Percentiles rank a stretch among this genome's conserved stretches.
Evolutionary conservation across 2,329 filamentous ascomycete genomes (phyloP).

Genomic region (Paraphaeosphaeria minitans): DNA sequence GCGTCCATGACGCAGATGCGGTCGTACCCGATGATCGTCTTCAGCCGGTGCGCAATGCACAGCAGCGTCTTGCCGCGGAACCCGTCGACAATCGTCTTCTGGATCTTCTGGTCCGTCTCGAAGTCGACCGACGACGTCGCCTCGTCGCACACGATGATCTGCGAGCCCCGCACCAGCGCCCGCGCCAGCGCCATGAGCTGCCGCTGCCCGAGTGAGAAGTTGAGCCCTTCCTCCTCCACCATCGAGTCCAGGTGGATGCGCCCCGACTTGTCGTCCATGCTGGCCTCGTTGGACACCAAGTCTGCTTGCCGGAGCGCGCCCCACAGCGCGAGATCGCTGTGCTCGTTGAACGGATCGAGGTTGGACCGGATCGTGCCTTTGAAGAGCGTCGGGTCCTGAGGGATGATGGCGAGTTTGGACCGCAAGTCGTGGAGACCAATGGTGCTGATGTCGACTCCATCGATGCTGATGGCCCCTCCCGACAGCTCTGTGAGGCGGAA

Average conservation of each 20-base stretch:
- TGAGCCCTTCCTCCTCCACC: slow-evolving; percentile 93
- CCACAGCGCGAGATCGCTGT: slow-evolving; percentile 79
- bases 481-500: slow-evolving; percentile 69
- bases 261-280: slow-evolving; percentile 52
- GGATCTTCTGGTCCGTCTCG: slow-evolving; percentile 96
- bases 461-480: slow-evolving; percentile 55
- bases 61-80: slow-evolving; percentile 86
- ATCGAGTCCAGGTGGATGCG: slow-evolving; percentile 81
- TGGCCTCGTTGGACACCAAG: slow-evolving; percentile 61
- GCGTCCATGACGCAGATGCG: slow-evolving; percentile 96
- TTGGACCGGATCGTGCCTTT: slow-evolving; percentile 79
- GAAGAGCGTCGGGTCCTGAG: slow-evolving; percentile 84
- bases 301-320: slow-evolving; percentile 77
- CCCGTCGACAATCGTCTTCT: slow-evolving; percentile 80
- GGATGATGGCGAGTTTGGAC: slow-evolving; percentile 79
- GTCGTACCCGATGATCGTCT: slow-evolving; percentile 93
- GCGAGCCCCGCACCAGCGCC: slow-evolving; percentile 82
- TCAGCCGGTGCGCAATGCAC: slow-evolving; percentile 88
- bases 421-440: slow-evolving; percentile 77
- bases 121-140: slow-evolving; percentile 93
- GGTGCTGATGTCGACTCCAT: slow-evolving; percentile 65
- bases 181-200: slow-evolving; percentile 94
- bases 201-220: slow-evolving; percentile 92
- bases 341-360: slow-evolving; percentile 79
- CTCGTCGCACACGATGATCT: slow-evolving; percentile 97